Base-by-base conservation (phyloP, 2,329 filamentous ascomycete genomes). In the Aspergillus fructus region DNA sequence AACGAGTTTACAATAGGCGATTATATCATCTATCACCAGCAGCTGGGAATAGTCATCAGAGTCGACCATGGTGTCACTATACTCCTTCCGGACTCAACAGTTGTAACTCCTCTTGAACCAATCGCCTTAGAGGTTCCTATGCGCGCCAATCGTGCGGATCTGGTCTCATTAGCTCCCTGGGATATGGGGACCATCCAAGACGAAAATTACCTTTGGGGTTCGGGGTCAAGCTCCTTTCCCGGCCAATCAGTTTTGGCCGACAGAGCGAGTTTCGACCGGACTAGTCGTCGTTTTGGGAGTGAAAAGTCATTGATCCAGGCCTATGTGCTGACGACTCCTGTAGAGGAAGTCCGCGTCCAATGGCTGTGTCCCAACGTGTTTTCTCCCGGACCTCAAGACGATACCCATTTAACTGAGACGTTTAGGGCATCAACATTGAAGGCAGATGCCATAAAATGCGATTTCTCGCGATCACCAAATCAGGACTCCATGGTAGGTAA, bases 211-310 rank as follows among this genome's bases (percentile, higher is more conserved):
- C 13, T 59, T 17, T 59, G 62, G 58, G 58, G 61, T 7, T 39
- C 45, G 3, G 55, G 55, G 17, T 21, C 59, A 1, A 49, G 53
- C n/a, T 40, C 46, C 13, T 63, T 59, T 37, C 65, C 67, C 24
- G 71, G 71, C 3, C 80, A 84, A 62, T 74, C 78, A 23, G 78
- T 82, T 17, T 75, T 75, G 51, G 82, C 82, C 0, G 80, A 80
- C 59, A 81, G 82, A 58, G 78, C 74, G 24, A 81, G 81, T 54
- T 67, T 86, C 41, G 73, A 79, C 21, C 74, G 76, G 47, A 83
- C 82, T 1, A 72, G 74, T 19, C 85, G 83, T 82, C 75, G 77
- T 54, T 80, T 76, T 55, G 83, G 82, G 24, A 84, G 81, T 63
- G 33, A 53, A n/a, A 76, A 80, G 50, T 75, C 78, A n/a, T 78